Conservation (phyloP, 2,329 filamentous ascomycete species). For the Exserohilum rostratum region DNA sequence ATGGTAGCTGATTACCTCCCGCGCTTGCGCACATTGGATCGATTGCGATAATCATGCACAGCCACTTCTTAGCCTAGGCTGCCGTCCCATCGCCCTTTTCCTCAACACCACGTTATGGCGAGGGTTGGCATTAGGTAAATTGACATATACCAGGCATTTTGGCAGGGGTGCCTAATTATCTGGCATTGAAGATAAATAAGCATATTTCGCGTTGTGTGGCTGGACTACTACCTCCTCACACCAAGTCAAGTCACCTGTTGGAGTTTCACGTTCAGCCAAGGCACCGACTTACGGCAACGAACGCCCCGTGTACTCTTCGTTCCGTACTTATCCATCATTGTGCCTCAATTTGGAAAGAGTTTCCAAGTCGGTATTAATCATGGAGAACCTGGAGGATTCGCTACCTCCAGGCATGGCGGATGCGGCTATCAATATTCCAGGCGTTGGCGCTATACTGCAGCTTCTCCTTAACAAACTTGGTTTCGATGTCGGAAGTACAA, state of each 20-base stretch:
- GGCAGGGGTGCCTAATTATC: too few species aligned
- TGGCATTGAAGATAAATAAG: too few species aligned
- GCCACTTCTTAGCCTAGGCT: conserved; percentile 5
- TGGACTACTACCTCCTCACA: too few species aligned
- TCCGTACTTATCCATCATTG: neutral
- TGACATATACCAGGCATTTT: too few species aligned
- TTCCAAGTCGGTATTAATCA: neutral
- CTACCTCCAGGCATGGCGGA: conserved; percentile 9
- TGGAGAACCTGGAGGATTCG: neutral
- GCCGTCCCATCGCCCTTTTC: conserved; percentile 7
- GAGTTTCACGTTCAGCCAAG: too few species aligned
- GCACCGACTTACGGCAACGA: too few species aligned
- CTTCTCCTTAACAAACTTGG: conserved; percentile 37
- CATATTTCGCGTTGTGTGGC: too few species aligned
- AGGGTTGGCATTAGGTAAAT: neutral
- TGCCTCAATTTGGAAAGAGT: neutral
- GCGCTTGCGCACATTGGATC: too few species aligned
- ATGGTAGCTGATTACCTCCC: too few species aligned
- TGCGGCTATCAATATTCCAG: conserved; percentile 4
- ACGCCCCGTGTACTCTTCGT: too few species aligned
- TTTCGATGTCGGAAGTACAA: conserved; percentile 55
- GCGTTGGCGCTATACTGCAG: conserved; percentile 6
- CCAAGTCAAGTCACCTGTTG: too few species aligned
- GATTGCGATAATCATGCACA: too few species aligned
- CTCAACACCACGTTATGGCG: neutral